Evolutionary conservation across 2,329 filamentous ascomycete species (phyloP).

Genomic region (Paracamarosporium sp.): DNA sequence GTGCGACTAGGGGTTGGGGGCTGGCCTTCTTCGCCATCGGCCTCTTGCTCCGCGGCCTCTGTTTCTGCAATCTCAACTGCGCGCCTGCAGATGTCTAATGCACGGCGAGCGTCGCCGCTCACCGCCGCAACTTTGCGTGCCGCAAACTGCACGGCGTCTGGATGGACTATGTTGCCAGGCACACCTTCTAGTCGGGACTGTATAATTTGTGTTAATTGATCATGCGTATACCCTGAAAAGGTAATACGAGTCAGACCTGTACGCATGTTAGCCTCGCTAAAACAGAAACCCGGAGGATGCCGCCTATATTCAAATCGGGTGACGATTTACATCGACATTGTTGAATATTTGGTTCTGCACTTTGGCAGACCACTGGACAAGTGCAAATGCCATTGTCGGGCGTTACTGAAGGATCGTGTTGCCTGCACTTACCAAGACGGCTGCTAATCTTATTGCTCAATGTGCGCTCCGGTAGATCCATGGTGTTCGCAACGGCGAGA

Average conservation of each 20-base stretch:
- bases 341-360: slow-evolving; percentile 22
- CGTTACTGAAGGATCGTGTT: slow-evolving; percentile 24
- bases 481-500: slow-evolving; percentile 96
- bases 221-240: slow-evolving; percentile 95
- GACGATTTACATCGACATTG: slow-evolving; percentile 22
- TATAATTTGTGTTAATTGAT: slow-evolving; percentile 97
- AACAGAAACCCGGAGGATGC: slow-evolving; percentile 29
- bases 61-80: slow-evolving; percentile 94
- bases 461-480: slow-evolving; percentile 96
- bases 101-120: slow-evolving; percentile 89
- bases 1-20: slow-evolving; percentile 70
- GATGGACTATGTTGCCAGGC: slow-evolving; percentile 85
- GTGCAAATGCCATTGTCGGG: slow-evolving; percentile 14
- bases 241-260: slow-evolving; percentile 86
- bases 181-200: slow-evolving; percentile 90
- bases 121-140: slow-evolving; percentile 96
- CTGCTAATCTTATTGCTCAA: slow-evolving; percentile 98
- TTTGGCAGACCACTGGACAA: slow-evolving; percentile 24
- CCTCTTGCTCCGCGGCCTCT: slow-evolving; percentile 54
- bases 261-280: slow-evolving; percentile 39
- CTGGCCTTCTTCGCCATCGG: slow-evolving; percentile 44
- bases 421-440: slow-evolving; percentile 57
- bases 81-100: slow-evolving; percentile 91
- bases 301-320: slow-evolving; percentile 18
- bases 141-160: slow-evolving; percentile 94